Base-by-base conservation (phyloP, 148 eudicot species). In the Bassia scoparia region DNA sequence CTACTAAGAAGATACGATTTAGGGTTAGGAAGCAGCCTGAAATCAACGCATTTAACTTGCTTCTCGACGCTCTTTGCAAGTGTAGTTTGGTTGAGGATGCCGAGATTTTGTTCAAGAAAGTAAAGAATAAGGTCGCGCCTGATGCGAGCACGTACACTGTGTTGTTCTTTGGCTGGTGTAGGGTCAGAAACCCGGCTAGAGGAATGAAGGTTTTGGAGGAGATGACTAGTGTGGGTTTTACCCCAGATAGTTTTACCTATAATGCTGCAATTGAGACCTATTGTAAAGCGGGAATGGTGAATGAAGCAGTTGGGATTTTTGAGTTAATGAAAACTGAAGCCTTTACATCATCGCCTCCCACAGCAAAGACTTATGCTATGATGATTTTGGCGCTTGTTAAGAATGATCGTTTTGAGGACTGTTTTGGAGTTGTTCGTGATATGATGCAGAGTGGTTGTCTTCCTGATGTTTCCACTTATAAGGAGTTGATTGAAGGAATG, bases 81-180 rank as follows among this genome's bases (percentile, higher is more conserved):
- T 95, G 99, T 75, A 61, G 86, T 71, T 77, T 95, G 67, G 96
- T 92, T 54, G 92, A 92, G 48, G 82, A 82, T 38, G 97, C 99
- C 3, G 96, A 91, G 61, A 61, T 74, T 50, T 81, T 89, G 88
- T 84, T 84, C 76, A 71, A 26, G 58, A 89, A 83, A 86, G 79
- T 91, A 67, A 81, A 77, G 74, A 78, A 67, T 55, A 89, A 83
- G 79, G 72, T 95, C 49, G 74, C 76, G 53, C 96, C 96, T 0
- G 82, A 89, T 90, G 89, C 85, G n/a, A 79, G 80, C 68, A 89
- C 97, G 0, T 95, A 83, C 61, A 89, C 81, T 64, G 84, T 84
- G 30, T 68, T 95, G 83, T 95, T 95, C 73, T 95, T 95, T 34
- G 99, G 99, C 27, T 95, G 99, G 99, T 95, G 99, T 80, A 87